Conservation (phyloP, 176 grass and related monocot genomes). For the Dendrocalamus sinicus region DNA sequence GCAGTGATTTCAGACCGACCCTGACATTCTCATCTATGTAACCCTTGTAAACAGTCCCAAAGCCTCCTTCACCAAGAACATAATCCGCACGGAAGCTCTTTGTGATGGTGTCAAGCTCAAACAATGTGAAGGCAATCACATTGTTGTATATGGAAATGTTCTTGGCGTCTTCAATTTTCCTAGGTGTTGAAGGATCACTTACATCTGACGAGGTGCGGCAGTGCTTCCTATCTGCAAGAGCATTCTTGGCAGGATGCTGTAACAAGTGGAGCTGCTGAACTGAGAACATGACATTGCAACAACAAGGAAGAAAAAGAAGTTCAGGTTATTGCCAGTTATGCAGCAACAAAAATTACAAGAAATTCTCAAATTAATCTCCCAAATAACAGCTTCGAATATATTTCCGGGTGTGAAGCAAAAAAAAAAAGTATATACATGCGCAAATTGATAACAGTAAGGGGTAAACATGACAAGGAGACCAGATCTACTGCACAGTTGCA, state of each 20-base stretch:
- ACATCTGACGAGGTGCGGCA: constrained; percentile 68
- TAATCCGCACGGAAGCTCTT: constrained; percentile 96
- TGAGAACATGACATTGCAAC: constrained; percentile 43
- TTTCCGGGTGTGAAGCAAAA: not conserved
- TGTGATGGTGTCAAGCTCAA: constrained; percentile 96
- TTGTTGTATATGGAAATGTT: constrained; percentile 97
- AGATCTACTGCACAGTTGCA: constrained; percentile 61
- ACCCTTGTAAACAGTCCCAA: constrained; percentile 98
- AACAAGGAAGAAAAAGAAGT: constrained; percentile 24
- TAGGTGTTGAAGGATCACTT: constrained; percentile 77
- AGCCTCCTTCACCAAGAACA: constrained; percentile 95
- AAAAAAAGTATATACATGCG: not conserved
- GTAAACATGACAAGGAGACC: constrained; percentile 39
- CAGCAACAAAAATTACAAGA: not conserved
- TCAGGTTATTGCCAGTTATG: not conserved
- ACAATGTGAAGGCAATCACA: constrained; percentile 92
- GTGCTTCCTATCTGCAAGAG: constrained; percentile 67
- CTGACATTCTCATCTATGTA: constrained; percentile 99
- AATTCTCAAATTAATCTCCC: not conserved
- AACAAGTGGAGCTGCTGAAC: constrained; percentile 96
- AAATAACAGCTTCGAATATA: not conserved
- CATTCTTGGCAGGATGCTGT: constrained; percentile 70
- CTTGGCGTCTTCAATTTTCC: constrained; percentile 81
- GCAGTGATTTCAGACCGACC: constrained; percentile 88
- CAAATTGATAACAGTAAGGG: constrained; percentile 28